A percentile compares a stretch with the other conserved stretches of the same genome.
These are phyloP conservation scores for Cryphonectria naterciae DNA, from an alignment of 2,329 filamentous ascomycete genomes.

Conservation along the genomic window DNA sequence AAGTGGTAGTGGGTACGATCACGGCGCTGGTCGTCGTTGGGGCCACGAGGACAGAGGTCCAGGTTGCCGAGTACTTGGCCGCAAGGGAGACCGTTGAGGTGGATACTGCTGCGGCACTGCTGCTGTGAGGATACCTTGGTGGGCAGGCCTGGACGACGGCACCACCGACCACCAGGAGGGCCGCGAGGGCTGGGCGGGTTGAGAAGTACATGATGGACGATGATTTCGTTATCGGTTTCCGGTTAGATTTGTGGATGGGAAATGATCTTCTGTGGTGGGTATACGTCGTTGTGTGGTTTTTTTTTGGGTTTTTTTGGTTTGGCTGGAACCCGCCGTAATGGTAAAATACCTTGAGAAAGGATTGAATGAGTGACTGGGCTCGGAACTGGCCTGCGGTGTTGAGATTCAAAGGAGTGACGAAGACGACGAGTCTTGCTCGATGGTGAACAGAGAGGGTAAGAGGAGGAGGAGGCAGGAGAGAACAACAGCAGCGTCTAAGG, in stretches of 20 bases:
- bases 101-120: not conserved
- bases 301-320: slow-evolving; percentile 1
- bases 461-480: not conserved
- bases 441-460: slow-evolving; percentile 14
- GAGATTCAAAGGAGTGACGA: slow-evolving; percentile 20
- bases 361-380: slow-evolving; percentile 26
- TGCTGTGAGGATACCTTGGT: slow-evolving; percentile 6
- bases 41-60: slow-evolving; percentile 1
- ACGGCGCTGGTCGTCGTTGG: not conserved
- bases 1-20: not conserved
- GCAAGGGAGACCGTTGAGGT: slow-evolving; percentile 3
- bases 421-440: slow-evolving; percentile 22
- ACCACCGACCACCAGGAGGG: slow-evolving; percentile 23
- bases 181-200: slow-evolving; percentile 25
- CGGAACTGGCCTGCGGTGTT: slow-evolving; percentile 15
- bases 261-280: slow-evolving; percentile 7
- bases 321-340: slow-evolving; percentile 24
- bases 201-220: slow-evolving; percentile 25
- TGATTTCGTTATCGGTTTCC: not conserved
- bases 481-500: not conserved
- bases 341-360: not conserved
- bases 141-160: slow-evolving; percentile 17
- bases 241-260: not conserved
- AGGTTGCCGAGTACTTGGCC: slow-evolving; percentile 4
- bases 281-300: not conserved